phyloP scores from a whole-genome alignment of 2,329 filamentous ascomycete genomes.

The Didymellaceae sp. region DNA sequence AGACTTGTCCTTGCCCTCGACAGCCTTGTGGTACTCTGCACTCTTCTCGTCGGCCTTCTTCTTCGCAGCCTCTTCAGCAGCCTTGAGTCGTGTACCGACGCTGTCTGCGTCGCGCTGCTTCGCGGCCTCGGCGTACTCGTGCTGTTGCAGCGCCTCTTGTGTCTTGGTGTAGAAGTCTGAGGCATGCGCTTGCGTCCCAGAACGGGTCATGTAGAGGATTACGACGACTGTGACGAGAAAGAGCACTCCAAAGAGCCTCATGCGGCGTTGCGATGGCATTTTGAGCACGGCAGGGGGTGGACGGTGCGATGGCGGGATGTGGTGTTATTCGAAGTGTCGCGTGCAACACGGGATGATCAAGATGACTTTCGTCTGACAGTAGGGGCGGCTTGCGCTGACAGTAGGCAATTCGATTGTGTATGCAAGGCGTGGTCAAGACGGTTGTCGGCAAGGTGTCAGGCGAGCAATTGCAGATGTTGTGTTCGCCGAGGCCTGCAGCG shows the following conservation, averaged over 20 bases:
- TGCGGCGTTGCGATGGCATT: conserved; percentile 62
- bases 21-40: conserved; percentile 53
- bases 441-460: conserved; percentile 8
- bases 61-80: conserved; percentile 73
- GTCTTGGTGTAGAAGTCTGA: conserved; percentile 66
- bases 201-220: conserved; percentile 75
- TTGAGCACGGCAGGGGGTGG: conserved; percentile 12
- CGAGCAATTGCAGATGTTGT: conserved; percentile 16
- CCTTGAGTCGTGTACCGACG: conserved; percentile 66
- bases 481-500: conserved; percentile 5
- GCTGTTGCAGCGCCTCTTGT: conserved; percentile 57
- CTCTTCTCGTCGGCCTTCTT: conserved; percentile 72
- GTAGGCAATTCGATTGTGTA: conserved; percentile 6
- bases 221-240: conserved; percentile 70
- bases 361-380: background rate
- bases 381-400: background rate
- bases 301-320: background rate
- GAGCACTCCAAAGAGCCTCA: conserved; percentile 71
- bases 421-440: conserved; percentile 15
- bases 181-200: conserved; percentile 59
- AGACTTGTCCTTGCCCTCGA: conserved; percentile 53
- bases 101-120: conserved; percentile 61
- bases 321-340: conserved; percentile 8
- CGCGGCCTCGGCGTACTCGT: conserved; percentile 47
- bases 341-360: background rate